phyloP scores from a whole-genome alignment of 768 basidiomycete species.

The Pleurotus djamor region DNA sequence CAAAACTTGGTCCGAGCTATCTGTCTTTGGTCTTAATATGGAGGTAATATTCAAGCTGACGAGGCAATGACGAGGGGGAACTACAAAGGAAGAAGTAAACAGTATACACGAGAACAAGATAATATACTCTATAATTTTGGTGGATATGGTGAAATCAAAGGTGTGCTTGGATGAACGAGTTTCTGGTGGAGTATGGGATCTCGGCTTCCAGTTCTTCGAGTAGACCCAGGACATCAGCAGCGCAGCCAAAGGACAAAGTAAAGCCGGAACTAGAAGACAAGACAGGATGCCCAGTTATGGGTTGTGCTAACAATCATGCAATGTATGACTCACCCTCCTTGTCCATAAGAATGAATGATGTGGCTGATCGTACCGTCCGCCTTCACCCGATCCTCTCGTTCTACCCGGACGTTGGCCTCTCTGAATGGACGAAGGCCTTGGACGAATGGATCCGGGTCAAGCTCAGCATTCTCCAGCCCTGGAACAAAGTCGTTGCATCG shows the following conservation, averaged over 20 bases:
- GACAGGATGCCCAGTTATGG: background rate
- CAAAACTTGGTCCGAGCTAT: no score
- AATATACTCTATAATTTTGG: background rate
- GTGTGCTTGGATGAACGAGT: background rate
- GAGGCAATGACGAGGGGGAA: no score
- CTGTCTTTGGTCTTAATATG: no score
- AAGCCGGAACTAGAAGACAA: constrained; percentile 13
- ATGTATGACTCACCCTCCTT: constrained; percentile 14
- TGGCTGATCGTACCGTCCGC: constrained; percentile 11
- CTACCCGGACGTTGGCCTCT: constrained; percentile 22
- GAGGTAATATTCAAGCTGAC: no score
- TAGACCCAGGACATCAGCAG: constrained; percentile 14
- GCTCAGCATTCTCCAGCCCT: constrained; percentile 20
- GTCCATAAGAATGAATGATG: constrained; percentile 23
- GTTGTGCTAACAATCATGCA: background rate
- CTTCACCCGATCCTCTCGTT: constrained; percentile 17
- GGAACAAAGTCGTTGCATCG: constrained; percentile 24
- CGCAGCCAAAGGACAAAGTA: constrained; percentile 22
- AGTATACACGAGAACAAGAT: no score
- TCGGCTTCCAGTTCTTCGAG: constrained; percentile 12
- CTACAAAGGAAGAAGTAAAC: no score
- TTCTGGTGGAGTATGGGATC: constrained; percentile 3
- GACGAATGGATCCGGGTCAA: constrained; percentile 20
- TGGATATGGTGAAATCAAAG: background rate
- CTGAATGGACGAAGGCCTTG: constrained; percentile 26